Evolutionary conservation across 345 rosid genomes (phyloP).

Genomic region (Brassica nigra): DNA sequence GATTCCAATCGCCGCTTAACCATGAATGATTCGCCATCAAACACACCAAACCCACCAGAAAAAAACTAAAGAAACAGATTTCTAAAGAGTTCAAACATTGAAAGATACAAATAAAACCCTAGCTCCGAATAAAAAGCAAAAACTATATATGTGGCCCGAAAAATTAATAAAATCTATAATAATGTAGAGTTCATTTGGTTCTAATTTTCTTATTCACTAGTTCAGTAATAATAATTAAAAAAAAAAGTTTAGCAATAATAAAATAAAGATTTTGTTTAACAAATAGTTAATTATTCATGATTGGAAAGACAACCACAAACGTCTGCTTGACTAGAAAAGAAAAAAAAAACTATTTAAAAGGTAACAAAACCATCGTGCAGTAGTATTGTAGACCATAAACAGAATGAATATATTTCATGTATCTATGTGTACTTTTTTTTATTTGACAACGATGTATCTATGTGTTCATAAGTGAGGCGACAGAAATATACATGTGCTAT

Average conservation of each 20-base stretch:
- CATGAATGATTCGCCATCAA: constrained; percentile 9
- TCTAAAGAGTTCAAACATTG: neutral
- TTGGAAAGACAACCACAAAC: constrained; percentile 22
- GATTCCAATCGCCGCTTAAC: constrained; percentile 8
- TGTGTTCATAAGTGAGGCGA: neutral
- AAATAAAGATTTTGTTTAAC: neutral
- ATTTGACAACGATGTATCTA: neutral
- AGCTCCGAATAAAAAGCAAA: neutral
- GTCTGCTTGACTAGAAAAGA: neutral
- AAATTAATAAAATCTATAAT: neutral
- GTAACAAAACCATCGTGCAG: constrained; percentile 25
- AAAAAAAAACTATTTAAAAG: neutral
- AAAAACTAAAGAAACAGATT: neutral
- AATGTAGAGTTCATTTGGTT: neutral
- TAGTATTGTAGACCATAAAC: constrained; percentile 25
- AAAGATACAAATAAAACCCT: neutral
- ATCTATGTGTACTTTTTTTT: neutral
- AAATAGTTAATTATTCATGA: constrained; percentile 8
- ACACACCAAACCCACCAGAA: neutral
- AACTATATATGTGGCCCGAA: neutral
- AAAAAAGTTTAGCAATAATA: neutral
- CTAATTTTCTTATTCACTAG: neutral
- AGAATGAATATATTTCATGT: neutral
- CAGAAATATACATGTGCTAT: neutral
- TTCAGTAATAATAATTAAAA: neutral